Conservation (phyloP, 169 alveolate species). For the Plasmodium berghei region DNA sequence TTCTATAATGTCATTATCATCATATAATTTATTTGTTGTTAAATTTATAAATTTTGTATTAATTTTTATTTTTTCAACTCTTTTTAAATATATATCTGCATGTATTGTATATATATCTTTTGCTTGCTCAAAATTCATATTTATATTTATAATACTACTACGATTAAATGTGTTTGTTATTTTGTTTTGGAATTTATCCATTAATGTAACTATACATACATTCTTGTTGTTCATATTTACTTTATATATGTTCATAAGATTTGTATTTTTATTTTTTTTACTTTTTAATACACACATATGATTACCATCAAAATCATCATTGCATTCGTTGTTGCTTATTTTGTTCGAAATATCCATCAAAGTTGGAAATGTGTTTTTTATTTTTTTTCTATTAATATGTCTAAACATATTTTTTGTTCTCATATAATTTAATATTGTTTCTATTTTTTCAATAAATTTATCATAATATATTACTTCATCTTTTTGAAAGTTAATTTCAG, state of each 20-base stretch:
- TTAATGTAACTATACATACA: slow-evolving; percentile 18
- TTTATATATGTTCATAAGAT: slow-evolving; percentile 1
- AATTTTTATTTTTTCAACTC: slow-evolving; percentile 26
- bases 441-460: background rate
- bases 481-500: background rate
- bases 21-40: slow-evolving; percentile 11
- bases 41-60: background rate
- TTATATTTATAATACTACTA: slow-evolving; percentile 27
- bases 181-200: slow-evolving; percentile 16
- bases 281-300: background rate
- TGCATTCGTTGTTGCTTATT: background rate
- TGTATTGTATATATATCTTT: slow-evolving; percentile 1
- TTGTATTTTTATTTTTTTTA: background rate
- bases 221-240: slow-evolving; percentile 17
- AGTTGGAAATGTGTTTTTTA: background rate
- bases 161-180: slow-evolving; percentile 7
- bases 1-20: slow-evolving; percentile 15
- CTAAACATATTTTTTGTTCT: slow-evolving; percentile 6
- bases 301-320: background rate
- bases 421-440: slow-evolving; percentile 34
- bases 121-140: slow-evolving; percentile 4
- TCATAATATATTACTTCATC: background rate
- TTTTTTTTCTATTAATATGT: slow-evolving; percentile 1
- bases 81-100: slow-evolving; percentile 15
- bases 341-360: background rate